Evolutionary conservation across 495 filamentous ascomycete species (phyloP).

Genomic region (Penicillium flavigenum): DNA sequence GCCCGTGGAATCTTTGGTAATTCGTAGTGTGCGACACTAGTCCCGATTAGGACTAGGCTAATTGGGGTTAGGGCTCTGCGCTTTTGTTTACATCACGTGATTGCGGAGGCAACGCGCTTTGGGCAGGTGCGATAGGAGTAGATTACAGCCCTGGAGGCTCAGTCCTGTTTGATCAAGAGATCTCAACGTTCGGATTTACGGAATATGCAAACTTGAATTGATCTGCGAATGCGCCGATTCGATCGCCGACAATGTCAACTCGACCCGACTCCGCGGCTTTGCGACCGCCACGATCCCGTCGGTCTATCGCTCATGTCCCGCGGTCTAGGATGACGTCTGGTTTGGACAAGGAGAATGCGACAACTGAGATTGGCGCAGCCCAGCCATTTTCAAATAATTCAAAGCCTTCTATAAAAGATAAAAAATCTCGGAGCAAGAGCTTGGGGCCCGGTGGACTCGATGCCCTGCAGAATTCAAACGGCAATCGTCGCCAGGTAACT

Average conservation of each 20-base stretch:
- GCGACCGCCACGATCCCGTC: constrained; percentile 60
- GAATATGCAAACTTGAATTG: constrained; percentile 5
- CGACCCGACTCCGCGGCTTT: constrained; percentile 39
- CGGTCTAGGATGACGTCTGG: constrained; percentile 45
- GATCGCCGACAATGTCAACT: constrained; percentile 36
- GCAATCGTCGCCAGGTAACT: constrained; percentile 79
- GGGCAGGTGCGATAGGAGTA: constrained; percentile 15
- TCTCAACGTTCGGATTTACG: constrained; percentile 5
- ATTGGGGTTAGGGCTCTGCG: constrained; percentile 45
- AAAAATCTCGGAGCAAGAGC: constrained; percentile 91
- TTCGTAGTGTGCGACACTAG: constrained; percentile 41
- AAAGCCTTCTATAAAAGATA: constrained; percentile 46
- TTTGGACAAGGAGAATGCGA: constrained; percentile 72
- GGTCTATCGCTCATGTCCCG: constrained; percentile 71
- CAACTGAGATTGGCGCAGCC: constrained; percentile 53
- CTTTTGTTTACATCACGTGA: constrained; percentile 48
- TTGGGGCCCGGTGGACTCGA: constrained; percentile 89
- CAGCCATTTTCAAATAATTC: constrained; percentile 30
- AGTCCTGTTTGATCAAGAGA: background rate
- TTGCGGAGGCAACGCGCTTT: constrained; percentile 34
- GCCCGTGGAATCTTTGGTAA: constrained; percentile 42
- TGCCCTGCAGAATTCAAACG: constrained; percentile 70
- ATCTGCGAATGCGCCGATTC: constrained; percentile 11
- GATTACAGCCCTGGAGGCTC: background rate
- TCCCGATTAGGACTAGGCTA: constrained; percentile 32